Evolutionary conservation across 768 basidiomycete genomes (phyloP), one percentile per base, ranked within the genome.

Genomic region (Pisolithus orientalis): DNA sequence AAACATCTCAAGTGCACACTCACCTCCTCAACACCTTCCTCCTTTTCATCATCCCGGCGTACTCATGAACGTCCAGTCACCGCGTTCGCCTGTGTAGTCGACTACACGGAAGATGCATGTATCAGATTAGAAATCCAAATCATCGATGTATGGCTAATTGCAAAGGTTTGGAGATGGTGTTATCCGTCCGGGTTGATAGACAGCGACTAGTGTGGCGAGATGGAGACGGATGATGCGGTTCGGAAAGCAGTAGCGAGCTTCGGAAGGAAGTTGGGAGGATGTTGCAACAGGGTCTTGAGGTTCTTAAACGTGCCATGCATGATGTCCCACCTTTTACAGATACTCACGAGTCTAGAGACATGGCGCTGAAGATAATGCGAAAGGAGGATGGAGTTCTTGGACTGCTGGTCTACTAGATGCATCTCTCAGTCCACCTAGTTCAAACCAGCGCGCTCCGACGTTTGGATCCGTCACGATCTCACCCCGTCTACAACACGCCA

Each of bases 101-200:
- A 93, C 62, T 87, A 78, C 61, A 79, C 79, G 5, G 90, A 91
- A 62, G 90, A 91, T 57, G 81, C 81, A 1, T 80, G 87, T 1
- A 90, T 93, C 9, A 90, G 91, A 62, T 70, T 93, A 21, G 90
- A 92, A 68, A 91, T 92, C 39, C 79, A 81, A 24, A 70, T 83
- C 9, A 78, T 84, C 2, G 90, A 93, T 61, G 88, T 88, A 56
- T 76, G 75, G 10, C 75, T 91, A 11, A 72, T 84, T 0, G 71
- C 73, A 6, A 75, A 75, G 88, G 88, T 3, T 91, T 83, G 53
- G 80, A 83, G 57, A 82, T 85, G 0, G 64, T 90, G n/a, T 69
- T 90, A 11, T 68, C 72, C 14, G 72, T 90, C 3, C 1, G 82
- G 80, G 0, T 53, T 59, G 8, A 32, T 27, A 2, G 55, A 57